A percentile compares a stretch with the other conserved stretches of the same genome.
Conservation (phyloP, 2,329 filamentous ascomycete species). For the Rhinocladiella mackenziei region DNA sequence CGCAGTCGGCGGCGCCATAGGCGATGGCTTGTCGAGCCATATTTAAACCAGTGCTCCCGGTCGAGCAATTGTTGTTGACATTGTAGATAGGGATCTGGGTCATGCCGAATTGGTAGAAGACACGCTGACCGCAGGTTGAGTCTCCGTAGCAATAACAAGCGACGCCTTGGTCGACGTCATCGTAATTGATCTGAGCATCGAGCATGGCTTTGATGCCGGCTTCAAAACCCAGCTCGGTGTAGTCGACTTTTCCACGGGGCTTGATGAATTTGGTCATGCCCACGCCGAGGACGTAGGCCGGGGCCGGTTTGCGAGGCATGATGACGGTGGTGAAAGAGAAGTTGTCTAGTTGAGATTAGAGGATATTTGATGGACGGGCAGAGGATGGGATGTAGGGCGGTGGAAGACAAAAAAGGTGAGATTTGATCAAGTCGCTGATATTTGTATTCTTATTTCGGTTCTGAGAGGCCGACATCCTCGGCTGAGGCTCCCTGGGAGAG, state of each 20-base stretch:
- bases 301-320: slow-evolving; percentile 52
- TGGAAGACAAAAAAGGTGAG: background rate
- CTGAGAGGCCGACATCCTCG: slow-evolving; percentile 3
- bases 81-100: slow-evolving; percentile 95
- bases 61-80: slow-evolving; percentile 98
- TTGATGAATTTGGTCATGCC: slow-evolving; percentile 98
- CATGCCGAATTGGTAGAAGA: slow-evolving; percentile 99
- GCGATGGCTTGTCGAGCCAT: slow-evolving; percentile 77
- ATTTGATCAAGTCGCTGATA: too few relatives aligned
- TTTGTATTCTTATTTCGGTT: background rate
- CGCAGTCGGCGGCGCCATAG: slow-evolving; percentile 77
- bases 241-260: slow-evolving; percentile 34
- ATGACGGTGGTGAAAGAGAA: slow-evolving; percentile 31
- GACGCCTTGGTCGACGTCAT: slow-evolving; percentile 89
- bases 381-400: background rate
- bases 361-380: background rate
- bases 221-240: slow-evolving; percentile 35
- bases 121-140: slow-evolving; percentile 87
- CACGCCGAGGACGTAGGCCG: slow-evolving; percentile 87
- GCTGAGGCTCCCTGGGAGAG: too few relatives aligned
- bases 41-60: slow-evolving; percentile 83
- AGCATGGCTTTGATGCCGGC: slow-evolving; percentile 42
- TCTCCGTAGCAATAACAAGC: slow-evolving; percentile 99
- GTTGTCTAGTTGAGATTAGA: background rate
- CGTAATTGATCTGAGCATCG: slow-evolving; percentile 87